Conservation (phyloP, 768 basidiomycete species). For the Harrya chromipes region DNA sequence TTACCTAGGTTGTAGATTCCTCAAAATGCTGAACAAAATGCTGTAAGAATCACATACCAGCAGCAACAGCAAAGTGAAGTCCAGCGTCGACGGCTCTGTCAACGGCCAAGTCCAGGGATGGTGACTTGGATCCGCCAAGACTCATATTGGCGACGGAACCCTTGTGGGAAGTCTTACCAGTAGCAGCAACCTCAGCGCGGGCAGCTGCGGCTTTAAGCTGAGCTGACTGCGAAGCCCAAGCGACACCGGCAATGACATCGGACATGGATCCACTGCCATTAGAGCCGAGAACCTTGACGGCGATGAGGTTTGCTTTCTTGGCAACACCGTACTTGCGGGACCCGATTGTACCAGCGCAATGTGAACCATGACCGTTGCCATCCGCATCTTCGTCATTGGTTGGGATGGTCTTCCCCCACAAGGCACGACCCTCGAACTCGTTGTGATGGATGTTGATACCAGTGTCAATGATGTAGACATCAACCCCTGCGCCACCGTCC, state of each 20-base stretch:
- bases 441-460: slow-evolving; percentile 84
- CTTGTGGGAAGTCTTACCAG: slow-evolving; percentile 82
- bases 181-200: slow-evolving; percentile 59
- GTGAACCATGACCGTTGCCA: slow-evolving; percentile 93
- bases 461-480: slow-evolving; percentile 86
- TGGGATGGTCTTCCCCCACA: slow-evolving; percentile 94
- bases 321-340: slow-evolving; percentile 93
- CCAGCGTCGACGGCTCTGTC: slow-evolving; percentile 80
- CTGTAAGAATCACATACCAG: slow-evolving; percentile 52
- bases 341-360: slow-evolving; percentile 96
- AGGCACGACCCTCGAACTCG: slow-evolving; percentile 87
- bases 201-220: slow-evolving; percentile 56
- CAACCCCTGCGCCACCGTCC: slow-evolving; percentile 86
- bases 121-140: slow-evolving; percentile 92
- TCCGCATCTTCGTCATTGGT: slow-evolving; percentile 80
- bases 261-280: slow-evolving; percentile 95
- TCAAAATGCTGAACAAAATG: not conserved
- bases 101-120: slow-evolving; percentile 78
- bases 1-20: slow-evolving; percentile 45
- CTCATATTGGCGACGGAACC: slow-evolving; percentile 98
- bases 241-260: slow-evolving; percentile 87
- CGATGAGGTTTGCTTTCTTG: slow-evolving; percentile 85
- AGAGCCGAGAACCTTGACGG: slow-evolving; percentile 92
- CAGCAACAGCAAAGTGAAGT: slow-evolving; percentile 96
- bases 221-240: slow-evolving; percentile 65